These are phyloP conservation scores for Thermoascus crustaceus DNA, from an alignment of 2,329 filamentous ascomycete genomes.

Conservation along the genomic window DNA sequence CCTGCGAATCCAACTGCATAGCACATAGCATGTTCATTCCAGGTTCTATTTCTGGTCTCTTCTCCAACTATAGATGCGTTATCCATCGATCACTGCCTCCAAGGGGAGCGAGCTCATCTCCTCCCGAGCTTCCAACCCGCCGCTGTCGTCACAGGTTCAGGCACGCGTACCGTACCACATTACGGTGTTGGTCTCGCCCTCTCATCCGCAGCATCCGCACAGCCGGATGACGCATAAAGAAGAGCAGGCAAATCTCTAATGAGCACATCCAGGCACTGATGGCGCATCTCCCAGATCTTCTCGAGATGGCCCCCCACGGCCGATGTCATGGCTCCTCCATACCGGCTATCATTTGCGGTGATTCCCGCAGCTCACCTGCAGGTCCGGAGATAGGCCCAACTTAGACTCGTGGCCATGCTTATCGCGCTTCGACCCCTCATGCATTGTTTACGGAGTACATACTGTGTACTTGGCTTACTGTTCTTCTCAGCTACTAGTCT, in stretches of 20 bases:
- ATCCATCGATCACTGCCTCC: background rate
- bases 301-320: too few species aligned
- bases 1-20: too few species aligned
- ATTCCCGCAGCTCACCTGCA: background rate
- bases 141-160: conserved; percentile 1
- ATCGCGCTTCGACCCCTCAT: conserved; percentile 1
- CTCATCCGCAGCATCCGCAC: background rate
- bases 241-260: too few species aligned
- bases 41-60: conserved; percentile 1
- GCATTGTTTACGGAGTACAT: background rate
- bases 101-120: background rate
- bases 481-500: background rate
- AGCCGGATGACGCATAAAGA: background rate
- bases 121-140: background rate
- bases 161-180: background rate
- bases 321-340: too few species aligned
- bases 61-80: too few species aligned
- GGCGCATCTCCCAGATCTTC: too few species aligned
- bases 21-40: background rate
- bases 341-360: too few species aligned
- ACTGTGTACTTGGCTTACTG: too few species aligned
- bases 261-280: too few species aligned
- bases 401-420: background rate
- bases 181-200: background rate
- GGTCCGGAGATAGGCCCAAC: background rate